Evolutionary conservation across 2,329 filamentous ascomycete species (phyloP).

Genomic region (Trichoderma afroharzianum): DNA sequence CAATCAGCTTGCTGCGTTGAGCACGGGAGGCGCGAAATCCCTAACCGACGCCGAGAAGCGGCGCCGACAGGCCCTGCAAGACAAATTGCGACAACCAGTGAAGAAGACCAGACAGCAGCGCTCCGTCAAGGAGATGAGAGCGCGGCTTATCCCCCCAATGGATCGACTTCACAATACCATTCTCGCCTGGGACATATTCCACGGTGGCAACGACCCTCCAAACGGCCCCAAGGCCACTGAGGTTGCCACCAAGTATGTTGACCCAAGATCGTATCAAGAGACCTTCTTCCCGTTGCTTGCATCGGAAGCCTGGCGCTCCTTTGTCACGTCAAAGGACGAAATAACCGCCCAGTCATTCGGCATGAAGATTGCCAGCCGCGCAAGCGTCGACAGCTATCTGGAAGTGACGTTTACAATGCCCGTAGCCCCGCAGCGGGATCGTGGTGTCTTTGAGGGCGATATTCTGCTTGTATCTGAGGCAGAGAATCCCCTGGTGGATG

Average conservation of each 20-base stretch:
- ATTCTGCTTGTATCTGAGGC: conserved; percentile 80
- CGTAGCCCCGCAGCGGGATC: conserved; percentile 64
- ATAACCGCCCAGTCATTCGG: conserved; percentile 75
- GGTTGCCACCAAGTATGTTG: conserved; percentile 74
- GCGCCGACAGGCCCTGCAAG: conserved; percentile 46
- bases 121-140: conserved; percentile 89
- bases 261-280: conserved; percentile 75
- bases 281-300: conserved; percentile 89
- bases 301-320: conserved; percentile 92
- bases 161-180: conserved; percentile 80
- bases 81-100: conserved; percentile 65
- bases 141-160: conserved; percentile 85
- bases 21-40: conserved; percentile 45
- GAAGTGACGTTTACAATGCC: conserved; percentile 86
- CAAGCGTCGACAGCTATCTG: conserved; percentile 88
- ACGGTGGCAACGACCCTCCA: conserved; percentile 81
- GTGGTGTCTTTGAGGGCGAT: conserved; percentile 76
- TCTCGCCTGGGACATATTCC: conserved; percentile 92
- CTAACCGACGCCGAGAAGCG: conserved; percentile 46
- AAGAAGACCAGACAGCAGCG: conserved; percentile 79
- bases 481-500: conserved; percentile 63
- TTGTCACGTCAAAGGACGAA: conserved; percentile 87
- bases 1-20: conserved; percentile 45
- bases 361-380: conserved; percentile 80
- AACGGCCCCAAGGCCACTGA: conserved; percentile 67